Percentiles rank a stretch among this genome's conserved stretches.
These are phyloP conservation scores for Kwoniella mangroviensis DNA, from an alignment of 768 basidiomycete genomes.

Conservation along the genomic window DNA sequence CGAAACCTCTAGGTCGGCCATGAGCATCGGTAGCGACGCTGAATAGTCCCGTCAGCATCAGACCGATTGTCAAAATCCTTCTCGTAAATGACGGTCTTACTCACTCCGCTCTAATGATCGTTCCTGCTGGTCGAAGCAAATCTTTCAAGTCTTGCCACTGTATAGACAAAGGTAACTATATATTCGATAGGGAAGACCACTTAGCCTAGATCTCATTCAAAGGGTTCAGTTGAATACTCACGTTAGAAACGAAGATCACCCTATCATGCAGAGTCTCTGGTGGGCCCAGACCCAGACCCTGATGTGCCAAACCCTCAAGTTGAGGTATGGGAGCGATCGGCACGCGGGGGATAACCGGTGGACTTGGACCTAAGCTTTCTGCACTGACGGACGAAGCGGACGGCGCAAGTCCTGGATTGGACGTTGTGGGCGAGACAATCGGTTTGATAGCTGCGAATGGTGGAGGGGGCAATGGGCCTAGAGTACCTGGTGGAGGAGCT, in stretches of 20 bases:
- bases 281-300: slow-evolving; percentile 41
- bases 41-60: not conserved
- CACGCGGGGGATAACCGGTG: not conserved
- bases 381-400: not conserved
- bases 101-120: slow-evolving; percentile 74
- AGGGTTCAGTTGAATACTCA: slow-evolving; percentile 18
- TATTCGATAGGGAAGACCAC: not conserved
- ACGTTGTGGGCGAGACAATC: slow-evolving; percentile 12
- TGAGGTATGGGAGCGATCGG: slow-evolving; percentile 18
- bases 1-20: slow-evolving; percentile 88
- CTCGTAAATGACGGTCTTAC: not conserved
- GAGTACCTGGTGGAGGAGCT: slow-evolving; percentile 29
- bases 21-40: slow-evolving; percentile 71
- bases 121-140: slow-evolving; percentile 86
- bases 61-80: not conserved
- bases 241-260: slow-evolving; percentile 51
- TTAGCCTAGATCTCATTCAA: not conserved
- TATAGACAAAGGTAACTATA: slow-evolving; percentile 56
- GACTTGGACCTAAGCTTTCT: not conserved
- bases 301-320: slow-evolving; percentile 44
- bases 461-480: slow-evolving; percentile 33
- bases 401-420: not conserved
- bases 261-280: slow-evolving; percentile 46
- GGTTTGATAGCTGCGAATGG: slow-evolving; percentile 29
- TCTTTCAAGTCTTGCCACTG: slow-evolving; percentile 97